Evolutionary conservation across 495 filamentous ascomycete species (phyloP).

Genomic region (Achaetomiella virescens): DNA sequence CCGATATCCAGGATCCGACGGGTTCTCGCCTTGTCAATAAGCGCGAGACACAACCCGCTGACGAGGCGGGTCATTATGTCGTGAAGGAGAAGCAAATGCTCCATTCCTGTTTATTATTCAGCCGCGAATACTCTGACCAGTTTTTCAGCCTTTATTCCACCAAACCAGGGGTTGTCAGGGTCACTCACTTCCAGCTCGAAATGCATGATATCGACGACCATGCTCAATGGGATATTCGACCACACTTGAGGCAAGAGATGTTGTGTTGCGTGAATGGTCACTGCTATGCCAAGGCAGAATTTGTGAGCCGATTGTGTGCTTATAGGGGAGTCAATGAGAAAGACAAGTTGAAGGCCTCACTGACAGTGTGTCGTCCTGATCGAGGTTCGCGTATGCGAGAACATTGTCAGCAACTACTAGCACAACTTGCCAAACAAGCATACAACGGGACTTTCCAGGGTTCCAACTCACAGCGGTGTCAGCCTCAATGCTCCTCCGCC

Average conservation of each 20-base stretch:
- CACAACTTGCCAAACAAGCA: neutral
- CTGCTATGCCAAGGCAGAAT: neutral
- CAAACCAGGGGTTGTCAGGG: too few species aligned
- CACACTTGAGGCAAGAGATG: conserved; percentile 25
- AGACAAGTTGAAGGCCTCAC: too few species aligned
- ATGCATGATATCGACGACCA: conserved; percentile 28
- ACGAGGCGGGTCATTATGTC: conserved; percentile 9
- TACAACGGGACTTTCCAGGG: too few species aligned
- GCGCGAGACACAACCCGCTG: conserved; percentile 13
- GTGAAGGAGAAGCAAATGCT: conserved; percentile 13
- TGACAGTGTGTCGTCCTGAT: neutral
- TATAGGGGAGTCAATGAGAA: neutral
- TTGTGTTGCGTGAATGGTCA: conserved; percentile 7
- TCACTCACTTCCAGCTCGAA: conserved; percentile 18
- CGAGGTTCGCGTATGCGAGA: too few species aligned
- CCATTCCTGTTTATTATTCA: conserved; percentile 24
- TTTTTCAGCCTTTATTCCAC: too few species aligned
- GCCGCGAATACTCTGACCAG: conserved; percentile 22
- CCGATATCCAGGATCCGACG: conserved; percentile 52
- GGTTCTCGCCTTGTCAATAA: conserved; percentile 10
- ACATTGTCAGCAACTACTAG: too few species aligned
- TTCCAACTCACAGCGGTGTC: too few species aligned
- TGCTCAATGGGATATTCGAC: conserved; percentile 25
- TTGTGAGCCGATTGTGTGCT: neutral
- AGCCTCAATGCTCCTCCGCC: too few species aligned